phyloP scores from a whole-genome alignment of 1,284 basidiomycete species.

The Phellinidium pouzarii region DNA sequence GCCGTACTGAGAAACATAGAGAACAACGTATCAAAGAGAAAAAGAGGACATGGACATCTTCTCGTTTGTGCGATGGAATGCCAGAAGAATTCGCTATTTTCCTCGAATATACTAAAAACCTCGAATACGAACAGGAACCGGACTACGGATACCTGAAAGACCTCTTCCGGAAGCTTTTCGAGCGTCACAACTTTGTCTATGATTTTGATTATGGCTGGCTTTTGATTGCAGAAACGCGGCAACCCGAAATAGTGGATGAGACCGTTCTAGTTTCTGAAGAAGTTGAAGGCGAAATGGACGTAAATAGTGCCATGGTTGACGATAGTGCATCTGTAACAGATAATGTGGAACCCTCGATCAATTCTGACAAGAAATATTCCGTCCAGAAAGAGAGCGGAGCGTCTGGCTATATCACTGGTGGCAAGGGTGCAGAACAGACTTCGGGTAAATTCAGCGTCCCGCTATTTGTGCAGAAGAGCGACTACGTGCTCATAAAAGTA shows the following conservation, averaged over 20 bases:
- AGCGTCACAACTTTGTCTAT: slow-evolving; percentile 3
- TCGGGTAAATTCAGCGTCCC: background rate
- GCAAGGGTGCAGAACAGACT: background rate
- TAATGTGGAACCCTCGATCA: too few relatives aligned
- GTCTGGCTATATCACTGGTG: too few relatives aligned
- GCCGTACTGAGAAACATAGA: slow-evolving; percentile 14
- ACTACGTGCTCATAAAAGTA: slow-evolving; percentile 11
- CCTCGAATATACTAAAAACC: slow-evolving; percentile 15
- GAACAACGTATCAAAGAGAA: slow-evolving; percentile 14
- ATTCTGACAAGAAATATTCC: too few relatives aligned
- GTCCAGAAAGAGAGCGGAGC: too few relatives aligned
- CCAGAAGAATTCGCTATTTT: slow-evolving; percentile 18
- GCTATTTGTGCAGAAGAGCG: slow-evolving; percentile 3
- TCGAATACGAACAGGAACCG: slow-evolving; percentile 18
- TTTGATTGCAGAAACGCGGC: background rate
- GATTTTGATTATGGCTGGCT: slow-evolving; percentile 16
- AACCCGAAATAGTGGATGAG: background rate
- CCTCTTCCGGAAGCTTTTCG: slow-evolving; percentile 5
- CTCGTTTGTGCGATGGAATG: slow-evolving; percentile 17
- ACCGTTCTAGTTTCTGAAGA: background rate
- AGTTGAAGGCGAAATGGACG: background rate
- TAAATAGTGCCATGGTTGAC: background rate
- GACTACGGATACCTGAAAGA: slow-evolving; percentile 18
- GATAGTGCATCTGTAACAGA: background rate
- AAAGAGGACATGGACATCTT: slow-evolving; percentile 12